These are phyloP conservation scores for Verticillium nubilum DNA, from an alignment of 2,329 filamentous ascomycete species.

Conservation along the genomic window DNA sequence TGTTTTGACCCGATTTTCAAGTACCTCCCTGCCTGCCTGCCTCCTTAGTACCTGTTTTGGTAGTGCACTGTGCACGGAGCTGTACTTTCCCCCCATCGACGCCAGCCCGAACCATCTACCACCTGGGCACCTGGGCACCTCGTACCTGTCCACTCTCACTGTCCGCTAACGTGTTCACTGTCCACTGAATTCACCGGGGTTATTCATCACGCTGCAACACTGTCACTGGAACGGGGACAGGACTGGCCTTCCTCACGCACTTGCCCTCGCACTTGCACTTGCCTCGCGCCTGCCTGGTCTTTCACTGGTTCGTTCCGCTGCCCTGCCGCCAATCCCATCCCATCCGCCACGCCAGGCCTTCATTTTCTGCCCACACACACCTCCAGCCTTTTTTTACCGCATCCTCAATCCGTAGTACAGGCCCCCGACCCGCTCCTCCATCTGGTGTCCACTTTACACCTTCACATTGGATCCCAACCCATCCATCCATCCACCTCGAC, in stretches of 20 bases:
- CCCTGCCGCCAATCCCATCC: background rate
- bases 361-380: background rate
- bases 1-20: no score
- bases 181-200: background rate
- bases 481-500: background rate
- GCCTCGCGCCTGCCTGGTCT: background rate
- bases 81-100: background rate
- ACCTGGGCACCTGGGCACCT: no score
- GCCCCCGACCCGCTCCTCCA: background rate
- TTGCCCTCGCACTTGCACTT: background rate
- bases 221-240: background rate
- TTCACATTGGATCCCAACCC: background rate
- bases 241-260: background rate
- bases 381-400: background rate
- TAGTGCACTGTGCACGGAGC: background rate
- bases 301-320: background rate
- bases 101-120: background rate
- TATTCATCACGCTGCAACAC: background rate
- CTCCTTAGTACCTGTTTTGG: background rate
- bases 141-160: background rate
- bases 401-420: background rate
- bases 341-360: background rate
- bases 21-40: background rate
- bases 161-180: background rate
- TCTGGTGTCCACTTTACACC: background rate